A percentile compares a stretch with the other conserved stretches of the same genome.
Conservation (phyloP, 164 flowering plant genomes). For the Chimonanthus praecox region DNA sequence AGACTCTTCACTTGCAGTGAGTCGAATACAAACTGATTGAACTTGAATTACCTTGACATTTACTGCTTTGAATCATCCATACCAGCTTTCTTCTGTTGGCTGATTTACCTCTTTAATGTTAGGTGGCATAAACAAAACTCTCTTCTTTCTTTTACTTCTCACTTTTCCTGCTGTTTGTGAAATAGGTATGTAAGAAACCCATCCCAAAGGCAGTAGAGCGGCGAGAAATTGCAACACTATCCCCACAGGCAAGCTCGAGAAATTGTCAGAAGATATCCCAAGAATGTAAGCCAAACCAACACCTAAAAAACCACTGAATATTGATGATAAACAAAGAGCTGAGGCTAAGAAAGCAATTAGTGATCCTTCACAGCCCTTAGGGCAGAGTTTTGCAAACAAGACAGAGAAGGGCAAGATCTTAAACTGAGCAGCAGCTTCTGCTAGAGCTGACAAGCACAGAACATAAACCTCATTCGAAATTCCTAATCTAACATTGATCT, state of each 20-base stretch:
- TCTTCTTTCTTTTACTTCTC: constrained; percentile 36
- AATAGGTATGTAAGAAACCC: constrained; percentile 51
- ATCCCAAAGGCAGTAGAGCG: constrained; percentile 61
- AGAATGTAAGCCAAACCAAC: constrained; percentile 61
- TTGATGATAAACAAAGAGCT: constrained; percentile 58
- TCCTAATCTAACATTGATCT: constrained; percentile 59
- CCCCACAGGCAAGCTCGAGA: constrained; percentile 56
- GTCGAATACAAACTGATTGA: not conserved
- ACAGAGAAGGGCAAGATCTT: constrained; percentile 77
- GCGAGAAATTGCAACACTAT: constrained; percentile 64
- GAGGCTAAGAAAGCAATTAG: constrained; percentile 78
- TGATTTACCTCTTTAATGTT: not conserved
- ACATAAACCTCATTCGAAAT: constrained; percentile 62
- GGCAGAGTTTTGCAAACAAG: constrained; percentile 66
- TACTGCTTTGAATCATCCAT: not conserved
- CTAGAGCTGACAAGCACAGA: constrained; percentile 68
- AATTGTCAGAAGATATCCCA: constrained; percentile 57
- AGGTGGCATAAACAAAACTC: constrained; percentile 11
- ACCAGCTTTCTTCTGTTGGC: not conserved
- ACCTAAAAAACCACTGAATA: constrained; percentile 68
- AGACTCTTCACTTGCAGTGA: not conserved
- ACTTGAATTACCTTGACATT: not conserved
- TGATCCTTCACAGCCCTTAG: constrained; percentile 81
- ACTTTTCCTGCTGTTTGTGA: constrained; percentile 22
- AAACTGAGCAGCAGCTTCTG: constrained; percentile 73